Evolutionary conservation across 306 rosid species (phyloP), one percentile per base, ranked within the genome.

Genomic region (Quercus dentata): DNA sequence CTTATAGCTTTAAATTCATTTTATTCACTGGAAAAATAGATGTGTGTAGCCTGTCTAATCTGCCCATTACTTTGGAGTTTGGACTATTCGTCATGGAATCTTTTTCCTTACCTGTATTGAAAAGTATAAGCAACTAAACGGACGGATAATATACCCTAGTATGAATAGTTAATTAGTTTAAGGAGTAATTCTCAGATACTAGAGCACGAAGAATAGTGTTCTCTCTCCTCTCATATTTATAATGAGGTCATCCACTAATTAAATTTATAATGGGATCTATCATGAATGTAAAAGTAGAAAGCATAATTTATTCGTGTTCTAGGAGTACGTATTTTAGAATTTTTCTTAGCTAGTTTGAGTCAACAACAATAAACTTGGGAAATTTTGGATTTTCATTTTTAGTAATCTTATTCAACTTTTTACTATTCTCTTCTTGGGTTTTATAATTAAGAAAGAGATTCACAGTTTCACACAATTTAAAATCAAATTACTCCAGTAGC

Each of bases 51-150:
- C 10, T 81, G 76, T 76, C 62, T 19, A 21, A n/a, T 76, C 68
- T 33, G 54, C 15, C 54, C 57, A 18, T 27, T 21, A 18, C 9
- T 46, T 62, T 25, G 73, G 56, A 23, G 3, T 46, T 62, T 25
- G 73, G 56, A 70, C 58, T 49, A 56, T 61, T 46, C 51, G 13
- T 67, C 80, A 6, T 68, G 73, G 76, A 78, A 83, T 74, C 44
- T 57, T 51, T 70, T 73, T 25, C 23, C 27, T 13, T 10, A n/a
- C 27, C 1, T 77, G 51, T 65, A 23, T 69, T 77, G 4, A 57
- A 7, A 38, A 38, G 46, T 7, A 38, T 38, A 38, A 38, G 46
- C 11, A 38, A 38, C 46, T 38, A 38, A 38, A 38, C 1, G 11
- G 46, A 38, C 3, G 11, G 11, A 38, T 38, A 7, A 7, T 38